These are phyloP conservation scores for Penicillium fimorum DNA, from an alignment of 495 filamentous ascomycete species.

Conservation along the genomic window DNA sequence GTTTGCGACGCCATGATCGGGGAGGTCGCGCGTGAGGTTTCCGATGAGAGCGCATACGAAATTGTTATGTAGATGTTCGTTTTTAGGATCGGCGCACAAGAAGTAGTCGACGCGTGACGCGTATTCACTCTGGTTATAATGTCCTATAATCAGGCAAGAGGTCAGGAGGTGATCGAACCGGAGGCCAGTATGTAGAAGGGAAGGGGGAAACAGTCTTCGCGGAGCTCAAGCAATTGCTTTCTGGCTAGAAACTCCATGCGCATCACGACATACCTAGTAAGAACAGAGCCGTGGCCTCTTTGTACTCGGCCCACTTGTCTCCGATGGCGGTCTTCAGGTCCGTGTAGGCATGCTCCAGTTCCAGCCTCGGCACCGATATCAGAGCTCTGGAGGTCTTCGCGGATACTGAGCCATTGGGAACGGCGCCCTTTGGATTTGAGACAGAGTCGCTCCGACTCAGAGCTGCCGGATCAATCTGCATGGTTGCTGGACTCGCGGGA, in stretches of 20 bases:
- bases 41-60: constrained; percentile 80
- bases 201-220: background rate
- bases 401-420: constrained; percentile 52
- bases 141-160: constrained; percentile 51
- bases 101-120: constrained; percentile 71
- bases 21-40: constrained; percentile 84
- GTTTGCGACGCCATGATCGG: constrained; percentile 85
- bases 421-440: constrained; percentile 61
- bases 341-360: constrained; percentile 86
- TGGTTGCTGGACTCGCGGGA: constrained; percentile 45
- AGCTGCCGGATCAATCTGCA: constrained; percentile 86
- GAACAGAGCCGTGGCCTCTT: constrained; percentile 76
- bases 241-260: constrained; percentile 8
- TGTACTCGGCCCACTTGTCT: constrained; percentile 87
- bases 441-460: constrained; percentile 67
- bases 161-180: constrained; percentile 21
- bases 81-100: constrained; percentile 65
- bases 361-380: constrained; percentile 77
- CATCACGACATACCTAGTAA: constrained; percentile 65
- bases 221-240: background rate
- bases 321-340: constrained; percentile 76
- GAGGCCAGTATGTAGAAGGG: constrained; percentile 12
- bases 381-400: constrained; percentile 56
- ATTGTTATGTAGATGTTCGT: constrained; percentile 85
- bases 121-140: constrained; percentile 82